Base-by-base conservation (phyloP, 768 basidiomycete genomes). In the Calocybe indica region DNA sequence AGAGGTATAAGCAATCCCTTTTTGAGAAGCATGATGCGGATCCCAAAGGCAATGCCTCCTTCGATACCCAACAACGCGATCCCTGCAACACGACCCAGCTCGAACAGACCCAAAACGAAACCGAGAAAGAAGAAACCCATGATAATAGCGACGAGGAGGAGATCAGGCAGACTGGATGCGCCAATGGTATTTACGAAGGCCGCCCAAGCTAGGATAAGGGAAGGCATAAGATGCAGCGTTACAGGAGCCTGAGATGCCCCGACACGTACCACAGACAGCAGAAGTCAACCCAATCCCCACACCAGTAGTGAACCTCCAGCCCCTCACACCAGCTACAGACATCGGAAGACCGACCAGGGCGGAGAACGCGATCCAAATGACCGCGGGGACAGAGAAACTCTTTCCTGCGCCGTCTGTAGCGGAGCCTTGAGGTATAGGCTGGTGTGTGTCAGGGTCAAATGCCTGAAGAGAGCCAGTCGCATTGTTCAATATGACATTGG, bases 401-500 rank as follows among this genome's bases (percentile, higher is more conserved):
- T 42, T 45, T 5, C 84, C 83, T 30, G 75, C 68, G 6, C 82
- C 84, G 55, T 86, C 84, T 2, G 79, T 69, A 2, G 76, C 83
- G 5, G 66, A 47, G 0, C 76, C 77, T 59, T 86, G 84, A 5
- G 72, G 64, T 7, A 83, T 68, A 22, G 60, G 48, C 42, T 64
- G 54, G n/a, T 63, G 62, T 0, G 79, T 76, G 22, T 39, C 30
- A 5, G 78, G 62, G 52, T 79, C 69, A 52, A 78, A 67, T 12
- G 82, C 71, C 45, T 62, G 39, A 2, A 64, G 65, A 15, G 62
- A 65, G 10, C 80, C 80, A 37, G 66, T 62, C 4, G 50, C 49
- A 46, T 69, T 68, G 53, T 58, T 65, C 40, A 61, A 36, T 7
- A 56, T 38, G 38, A 56, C 22, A 22, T 22, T 22, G 22, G 22